Evolutionary conservation across 108 stramenopile species (phyloP).

Genomic region (Skeletonema grethae): DNA sequence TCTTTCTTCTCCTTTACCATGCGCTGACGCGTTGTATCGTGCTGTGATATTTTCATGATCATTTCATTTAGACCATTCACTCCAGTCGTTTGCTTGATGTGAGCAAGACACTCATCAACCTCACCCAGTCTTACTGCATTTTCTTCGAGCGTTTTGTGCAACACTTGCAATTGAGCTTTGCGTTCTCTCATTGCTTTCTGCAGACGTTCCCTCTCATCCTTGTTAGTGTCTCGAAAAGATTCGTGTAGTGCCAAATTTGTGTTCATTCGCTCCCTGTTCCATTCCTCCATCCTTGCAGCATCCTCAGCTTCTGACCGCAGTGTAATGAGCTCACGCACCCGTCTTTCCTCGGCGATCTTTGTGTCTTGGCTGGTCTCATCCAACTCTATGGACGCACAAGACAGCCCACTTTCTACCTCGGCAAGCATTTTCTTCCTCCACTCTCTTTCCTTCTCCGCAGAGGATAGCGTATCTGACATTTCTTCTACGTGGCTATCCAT

Average conservation of each 20-base stretch:
- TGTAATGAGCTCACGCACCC: constrained; percentile 26
- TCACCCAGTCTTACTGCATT: constrained; percentile 21
- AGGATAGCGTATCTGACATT: constrained; percentile 58
- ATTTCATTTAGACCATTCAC: constrained; percentile 71
- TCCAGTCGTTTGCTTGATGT: constrained; percentile 70
- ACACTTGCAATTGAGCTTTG: constrained; percentile 41
- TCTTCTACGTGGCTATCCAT: constrained; percentile 63
- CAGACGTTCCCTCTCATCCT: constrained; percentile 44
- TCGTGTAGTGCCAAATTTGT: constrained; percentile 32
- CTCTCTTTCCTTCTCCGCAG: constrained; percentile 43
- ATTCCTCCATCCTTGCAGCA: constrained; percentile 50
- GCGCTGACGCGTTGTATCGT: constrained; percentile 48
- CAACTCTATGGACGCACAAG: constrained; percentile 37
- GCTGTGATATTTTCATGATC: constrained; percentile 58
- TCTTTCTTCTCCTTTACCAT: constrained; percentile 62
- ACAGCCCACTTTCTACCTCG: constrained; percentile 48
- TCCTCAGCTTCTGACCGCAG: constrained; percentile 42
- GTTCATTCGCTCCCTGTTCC: constrained; percentile 39
- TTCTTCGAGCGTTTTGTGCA: constrained; percentile 32
- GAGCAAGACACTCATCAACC: constrained; percentile 56
- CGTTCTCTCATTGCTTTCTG: constrained; percentile 25
- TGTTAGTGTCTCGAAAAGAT: constrained; percentile 38
- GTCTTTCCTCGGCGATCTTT: constrained; percentile 40
- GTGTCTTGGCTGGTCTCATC: constrained; percentile 39
- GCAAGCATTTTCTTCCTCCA: constrained; percentile 49